Percentiles rank a stretch among this genome's conserved stretches.
These are phyloP conservation scores for Phoma herbarum DNA, from an alignment of 2,329 filamentous ascomycete species.

Conservation along the genomic window DNA sequence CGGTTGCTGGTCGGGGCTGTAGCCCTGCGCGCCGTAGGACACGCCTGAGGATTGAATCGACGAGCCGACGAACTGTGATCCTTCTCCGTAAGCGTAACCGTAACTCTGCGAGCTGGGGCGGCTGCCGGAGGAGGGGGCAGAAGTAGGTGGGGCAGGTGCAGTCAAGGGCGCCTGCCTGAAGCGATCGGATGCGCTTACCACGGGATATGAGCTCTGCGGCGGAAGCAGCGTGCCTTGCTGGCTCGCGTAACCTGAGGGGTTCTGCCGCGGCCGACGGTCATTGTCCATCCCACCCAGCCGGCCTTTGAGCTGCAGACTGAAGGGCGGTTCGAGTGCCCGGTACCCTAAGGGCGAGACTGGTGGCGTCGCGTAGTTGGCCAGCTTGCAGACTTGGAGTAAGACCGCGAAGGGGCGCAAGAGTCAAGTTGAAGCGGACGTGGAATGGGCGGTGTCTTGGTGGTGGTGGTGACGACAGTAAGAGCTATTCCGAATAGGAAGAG, in stretches of 20 bases:
- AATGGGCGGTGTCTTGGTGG: constrained; percentile 17
- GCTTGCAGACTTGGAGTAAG: constrained; percentile 60
- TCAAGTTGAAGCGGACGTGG: constrained; percentile 16
- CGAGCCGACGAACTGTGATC: constrained; percentile 64
- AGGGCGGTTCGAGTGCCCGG: constrained; percentile 66
- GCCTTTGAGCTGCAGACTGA: constrained; percentile 63
- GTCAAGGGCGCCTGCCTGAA: constrained; percentile 58
- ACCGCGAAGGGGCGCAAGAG: constrained; percentile 30
- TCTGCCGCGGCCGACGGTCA: constrained; percentile 76
- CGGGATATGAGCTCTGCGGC: constrained; percentile 53
- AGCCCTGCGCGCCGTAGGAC: constrained; percentile 70
- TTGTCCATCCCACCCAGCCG: constrained; percentile 77
- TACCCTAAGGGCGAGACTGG: constrained; percentile 72
- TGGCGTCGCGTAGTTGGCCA: constrained; percentile 70
- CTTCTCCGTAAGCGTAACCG: constrained; percentile 63
- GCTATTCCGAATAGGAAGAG: constrained; percentile 23
- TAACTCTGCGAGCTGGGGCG: constrained; percentile 54
- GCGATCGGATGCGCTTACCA: constrained; percentile 58
- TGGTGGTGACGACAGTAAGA: constrained; percentile 21
- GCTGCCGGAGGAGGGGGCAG: constrained; percentile 51
- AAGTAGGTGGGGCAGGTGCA: constrained; percentile 54
- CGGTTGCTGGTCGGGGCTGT: constrained; percentile 61
- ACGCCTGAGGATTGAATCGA: constrained; percentile 60
- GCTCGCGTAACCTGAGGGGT: constrained; percentile 70
- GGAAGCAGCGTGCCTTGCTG: constrained; percentile 59